phyloP scores from a whole-genome alignment of 2,329 filamentous ascomycete genomes.

The Bipolaris oryzae region DNA sequence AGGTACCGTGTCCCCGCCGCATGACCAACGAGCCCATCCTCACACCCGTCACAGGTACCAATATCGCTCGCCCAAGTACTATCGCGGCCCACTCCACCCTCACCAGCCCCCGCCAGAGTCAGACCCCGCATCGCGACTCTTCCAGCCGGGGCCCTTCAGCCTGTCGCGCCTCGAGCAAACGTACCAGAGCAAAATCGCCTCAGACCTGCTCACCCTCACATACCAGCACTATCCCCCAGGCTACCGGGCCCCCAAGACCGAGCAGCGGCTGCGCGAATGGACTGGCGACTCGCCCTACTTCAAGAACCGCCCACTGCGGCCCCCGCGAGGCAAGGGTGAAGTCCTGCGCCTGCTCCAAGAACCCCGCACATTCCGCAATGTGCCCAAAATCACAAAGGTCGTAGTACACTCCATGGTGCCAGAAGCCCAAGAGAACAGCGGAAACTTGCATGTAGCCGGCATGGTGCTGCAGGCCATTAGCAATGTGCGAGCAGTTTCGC shows the following conservation, averaged over 20 bases:
- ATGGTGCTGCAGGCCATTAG: constrained; percentile 87
- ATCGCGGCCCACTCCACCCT: constrained; percentile 90
- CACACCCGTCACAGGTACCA: constrained; percentile 71
- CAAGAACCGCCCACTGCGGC: constrained; percentile 84
- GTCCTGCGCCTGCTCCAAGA: constrained; percentile 71
- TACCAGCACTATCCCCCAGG: constrained; percentile 88
- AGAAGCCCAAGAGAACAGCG: constrained; percentile 70
- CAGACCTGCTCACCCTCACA: constrained; percentile 85
- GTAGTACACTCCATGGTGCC: constrained; percentile 79
- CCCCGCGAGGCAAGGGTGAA: constrained; percentile 77
- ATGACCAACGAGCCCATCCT: not conserved
- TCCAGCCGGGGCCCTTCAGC: constrained; percentile 88
- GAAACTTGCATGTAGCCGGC: constrained; percentile 79
- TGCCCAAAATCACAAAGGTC: constrained; percentile 80
- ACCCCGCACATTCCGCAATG: constrained; percentile 76
- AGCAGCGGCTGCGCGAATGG: constrained; percentile 80
- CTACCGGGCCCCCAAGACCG: constrained; percentile 62
- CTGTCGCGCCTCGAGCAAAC: constrained; percentile 87
- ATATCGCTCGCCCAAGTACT: constrained; percentile 91
- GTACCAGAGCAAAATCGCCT: constrained; percentile 81
- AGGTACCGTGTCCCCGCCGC: constrained; percentile 50
- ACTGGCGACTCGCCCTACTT: constrained; percentile 91
- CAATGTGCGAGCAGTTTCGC: constrained; percentile 73
- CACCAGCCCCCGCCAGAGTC: constrained; percentile 87
- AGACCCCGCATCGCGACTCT: constrained; percentile 85